Conservation (phyloP, 768 basidiomycete species). For the Cystobasidiopsis lactophilus region DNA sequence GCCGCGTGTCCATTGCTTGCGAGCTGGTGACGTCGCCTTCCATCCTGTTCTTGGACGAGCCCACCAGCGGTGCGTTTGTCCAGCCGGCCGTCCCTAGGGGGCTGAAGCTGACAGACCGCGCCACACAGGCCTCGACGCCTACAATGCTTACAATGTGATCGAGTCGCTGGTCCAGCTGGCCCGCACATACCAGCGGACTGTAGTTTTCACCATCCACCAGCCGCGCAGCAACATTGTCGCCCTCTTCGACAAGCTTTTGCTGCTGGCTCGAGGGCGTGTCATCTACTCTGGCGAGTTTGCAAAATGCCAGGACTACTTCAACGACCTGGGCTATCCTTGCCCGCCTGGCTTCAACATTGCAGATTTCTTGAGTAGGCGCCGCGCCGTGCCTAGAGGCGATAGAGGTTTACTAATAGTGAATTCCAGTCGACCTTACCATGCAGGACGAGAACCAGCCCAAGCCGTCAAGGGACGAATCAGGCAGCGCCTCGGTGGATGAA, state of each 20-base stretch:
- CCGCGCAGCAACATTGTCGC: conserved; percentile 94
- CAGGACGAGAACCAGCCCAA: conserved; percentile 25
- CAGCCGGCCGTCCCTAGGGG: not conserved
- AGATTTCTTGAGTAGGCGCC: conserved; percentile 65
- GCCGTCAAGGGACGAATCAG: not conserved
- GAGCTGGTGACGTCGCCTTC: conserved; percentile 94
- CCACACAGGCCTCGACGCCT: conserved; percentile 60
- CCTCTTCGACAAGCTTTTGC: conserved; percentile 72
- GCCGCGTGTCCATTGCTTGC: conserved; percentile 89
- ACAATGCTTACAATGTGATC: conserved; percentile 84
- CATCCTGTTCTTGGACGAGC: conserved; percentile 88
- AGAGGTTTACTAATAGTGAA: not conserved
- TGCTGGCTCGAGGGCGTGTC: conserved; percentile 60
- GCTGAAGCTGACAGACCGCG: too few species aligned
- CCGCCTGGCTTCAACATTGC: conserved; percentile 92
- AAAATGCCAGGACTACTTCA: conserved; percentile 60
- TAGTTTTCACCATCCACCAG: conserved; percentile 95
- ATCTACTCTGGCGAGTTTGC: conserved; percentile 62
- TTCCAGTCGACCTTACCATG: conserved; percentile 48
- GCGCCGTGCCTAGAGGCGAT: not conserved
- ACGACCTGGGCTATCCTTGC: conserved; percentile 54
- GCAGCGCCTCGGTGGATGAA: conserved; percentile 31
- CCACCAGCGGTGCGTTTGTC: conserved; percentile 54
- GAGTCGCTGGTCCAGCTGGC: conserved; percentile 70
- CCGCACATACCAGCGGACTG: conserved; percentile 71